Base-by-base conservation (phyloP, 2,329 filamentous ascomycete genomes). In the Microdochium nivale region DNA sequence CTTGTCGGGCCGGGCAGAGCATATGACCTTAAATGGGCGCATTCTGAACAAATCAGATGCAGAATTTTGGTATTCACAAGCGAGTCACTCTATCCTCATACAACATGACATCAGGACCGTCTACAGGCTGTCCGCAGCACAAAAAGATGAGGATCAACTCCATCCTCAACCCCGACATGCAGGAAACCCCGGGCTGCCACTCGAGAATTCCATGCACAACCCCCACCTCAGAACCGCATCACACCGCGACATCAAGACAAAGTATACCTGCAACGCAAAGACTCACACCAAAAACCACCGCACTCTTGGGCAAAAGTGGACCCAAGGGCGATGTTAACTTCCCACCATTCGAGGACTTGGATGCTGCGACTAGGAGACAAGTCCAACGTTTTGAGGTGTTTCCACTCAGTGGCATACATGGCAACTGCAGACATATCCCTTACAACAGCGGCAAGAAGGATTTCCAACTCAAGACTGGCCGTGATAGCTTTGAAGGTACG, bases 361-460 rank as follows among this genome's bases (percentile, higher is more conserved):
- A 86, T 56, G 74, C 78, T 24, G 65, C 72, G 23, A 73, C 86
- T 16, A 69, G 76, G 10, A 69, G 71, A 14, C 75, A 84, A 56
- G 79, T 94, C 54, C 70, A 71, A 37, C 73, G 72, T 37, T 92
- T 87, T 62, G 73, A 79, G 16, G 74, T 96, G 50, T 78, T 76
- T 51, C 87, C 88, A 1, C 73, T 84, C 57, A 80, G 81, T 2
- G 71, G 75, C 55, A 89, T 86, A 55, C 69, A 72, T 47, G 72
- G 79, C 27, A 85, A 76, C 54, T 80, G 80, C 57, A 77, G 84
- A 49, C 90, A 92, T 61, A 95, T 96, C 53, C 92, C 92, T 0
- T 97, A 97, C 70, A 91, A 90, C 63, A 96, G 91, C 65, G 88
- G 90, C 58, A 97, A 96, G 75, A 95, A 95, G 67, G 80, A 86